Percentiles rank a stretch among this genome's conserved stretches.
These are phyloP conservation scores for Verbascum thapsus DNA, from an alignment of 257 asterid species.

Conservation along the genomic window DNA sequence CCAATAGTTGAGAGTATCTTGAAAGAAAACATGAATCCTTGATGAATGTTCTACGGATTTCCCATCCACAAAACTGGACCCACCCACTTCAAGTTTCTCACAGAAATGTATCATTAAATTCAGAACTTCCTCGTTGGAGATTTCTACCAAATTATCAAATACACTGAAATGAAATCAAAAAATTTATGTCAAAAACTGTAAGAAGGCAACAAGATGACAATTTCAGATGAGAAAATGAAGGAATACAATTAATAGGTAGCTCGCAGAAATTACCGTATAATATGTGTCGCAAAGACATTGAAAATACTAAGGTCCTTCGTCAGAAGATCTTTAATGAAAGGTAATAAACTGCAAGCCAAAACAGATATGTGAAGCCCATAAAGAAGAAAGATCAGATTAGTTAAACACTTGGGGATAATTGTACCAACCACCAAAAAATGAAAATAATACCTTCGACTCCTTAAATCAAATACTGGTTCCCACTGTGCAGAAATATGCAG, in stretches of 20 bases:
- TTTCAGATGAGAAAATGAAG: slow-evolving; percentile 10
- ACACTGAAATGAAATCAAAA: slow-evolving; percentile 63
- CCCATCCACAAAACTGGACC: slow-evolving; percentile 45
- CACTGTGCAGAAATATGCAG: slow-evolving; percentile 51
- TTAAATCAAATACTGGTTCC: slow-evolving; percentile 61
- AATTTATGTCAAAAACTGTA: slow-evolving; percentile 19
- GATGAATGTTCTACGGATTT: slow-evolving; percentile 43
- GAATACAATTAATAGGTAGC: slow-evolving; percentile 17
- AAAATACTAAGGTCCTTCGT: slow-evolving; percentile 51
- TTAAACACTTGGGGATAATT: slow-evolving; percentile 13
- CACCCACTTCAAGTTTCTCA: slow-evolving; percentile 60
- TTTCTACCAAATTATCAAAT: slow-evolving; percentile 58
- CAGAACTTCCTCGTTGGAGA: slow-evolving; percentile 58
- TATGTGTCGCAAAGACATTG: slow-evolving; percentile 50
- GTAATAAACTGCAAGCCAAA: slow-evolving; percentile 59
- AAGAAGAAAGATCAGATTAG: slow-evolving; percentile 20
- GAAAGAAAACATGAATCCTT: slow-evolving; percentile 44
- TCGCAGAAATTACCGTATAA: slow-evolving; percentile 53
- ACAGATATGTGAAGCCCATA: slow-evolving; percentile 22
- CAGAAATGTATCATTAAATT: slow-evolving; percentile 58
- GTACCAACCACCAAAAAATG: slow-evolving; percentile 24
- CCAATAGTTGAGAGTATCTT: slow-evolving; percentile 53
- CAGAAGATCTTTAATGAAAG: slow-evolving; percentile 61
- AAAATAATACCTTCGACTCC: slow-evolving; percentile 64
- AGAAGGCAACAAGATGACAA: not conserved